Percentiles rank a stretch among this genome's conserved stretches.
Evolutionary conservation across 2,329 filamentous ascomycete species (phyloP).

Genomic region (Stromatinia cepivora): DNA sequence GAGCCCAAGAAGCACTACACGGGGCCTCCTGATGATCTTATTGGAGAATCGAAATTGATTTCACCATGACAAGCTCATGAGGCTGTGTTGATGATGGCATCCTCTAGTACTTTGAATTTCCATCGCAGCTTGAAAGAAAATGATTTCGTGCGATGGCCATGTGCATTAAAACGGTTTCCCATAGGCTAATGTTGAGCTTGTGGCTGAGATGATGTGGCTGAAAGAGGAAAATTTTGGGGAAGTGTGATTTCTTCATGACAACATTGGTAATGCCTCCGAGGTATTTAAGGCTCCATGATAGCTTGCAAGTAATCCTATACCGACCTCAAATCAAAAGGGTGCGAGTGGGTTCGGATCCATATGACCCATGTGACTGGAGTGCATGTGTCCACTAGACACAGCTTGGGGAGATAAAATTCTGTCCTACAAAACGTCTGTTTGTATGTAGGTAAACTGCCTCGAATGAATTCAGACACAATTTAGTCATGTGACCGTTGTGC

Average conservation of each 20-base stretch:
- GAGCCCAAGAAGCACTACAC: constrained; percentile 3
- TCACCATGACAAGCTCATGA: background rate
- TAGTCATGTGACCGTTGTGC: too few species aligned
- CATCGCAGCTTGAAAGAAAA: background rate
- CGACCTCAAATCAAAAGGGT: too few species aligned
- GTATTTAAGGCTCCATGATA: too few species aligned
- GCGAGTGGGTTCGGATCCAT: too few species aligned
- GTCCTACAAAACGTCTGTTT: too few species aligned
- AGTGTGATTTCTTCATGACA: background rate
- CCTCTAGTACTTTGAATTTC: background rate
- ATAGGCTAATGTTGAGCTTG: background rate
- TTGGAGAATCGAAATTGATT: background rate
- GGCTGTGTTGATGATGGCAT: background rate
- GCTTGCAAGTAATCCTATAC: too few species aligned
- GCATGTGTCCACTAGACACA: too few species aligned
- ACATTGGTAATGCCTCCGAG: too few species aligned
- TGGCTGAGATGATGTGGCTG: background rate
- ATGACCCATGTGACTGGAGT: too few species aligned
- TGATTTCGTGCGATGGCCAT: background rate
- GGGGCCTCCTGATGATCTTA: background rate
- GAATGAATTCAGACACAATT: too few species aligned
- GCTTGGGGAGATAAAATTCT: too few species aligned
- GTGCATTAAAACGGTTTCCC: background rate
- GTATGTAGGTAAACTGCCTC: too few species aligned
- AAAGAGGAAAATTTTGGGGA: background rate